phyloP scores from a whole-genome alignment of 352 stramenopile genomes.

The Pythium pyrilobum region DNA sequence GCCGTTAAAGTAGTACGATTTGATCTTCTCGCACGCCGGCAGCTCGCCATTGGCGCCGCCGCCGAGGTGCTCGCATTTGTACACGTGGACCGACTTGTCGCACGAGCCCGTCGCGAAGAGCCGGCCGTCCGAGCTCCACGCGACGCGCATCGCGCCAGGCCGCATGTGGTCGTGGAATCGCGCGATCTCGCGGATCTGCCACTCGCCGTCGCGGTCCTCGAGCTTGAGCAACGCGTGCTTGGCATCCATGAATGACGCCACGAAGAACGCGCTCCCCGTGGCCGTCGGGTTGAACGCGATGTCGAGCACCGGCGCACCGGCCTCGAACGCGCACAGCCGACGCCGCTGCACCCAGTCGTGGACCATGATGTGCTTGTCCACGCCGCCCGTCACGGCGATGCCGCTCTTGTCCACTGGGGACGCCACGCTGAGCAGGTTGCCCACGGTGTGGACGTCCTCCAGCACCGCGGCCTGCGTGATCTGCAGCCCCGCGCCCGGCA shows the following conservation, averaged over 20 bases:
- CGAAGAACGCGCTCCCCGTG: slow-evolving; percentile 41
- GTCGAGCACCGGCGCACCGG: slow-evolving; percentile 45
- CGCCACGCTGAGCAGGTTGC: slow-evolving; percentile 66
- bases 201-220: slow-evolving; percentile 23
- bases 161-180: slow-evolving; percentile 70
- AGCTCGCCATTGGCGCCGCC: not conserved
- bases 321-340: slow-evolving; percentile 34
- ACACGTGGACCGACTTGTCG: slow-evolving; percentile 74
- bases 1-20: slow-evolving; percentile 85
- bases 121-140: slow-evolving; percentile 46
- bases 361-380: slow-evolving; percentile 66
- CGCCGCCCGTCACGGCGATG: slow-evolving; percentile 58
- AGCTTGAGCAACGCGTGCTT: slow-evolving; percentile 57
- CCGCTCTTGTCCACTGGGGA: slow-evolving; percentile 26
- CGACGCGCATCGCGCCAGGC: slow-evolving; percentile 57
- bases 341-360: slow-evolving; percentile 54
- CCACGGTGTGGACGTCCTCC: slow-evolving; percentile 51
- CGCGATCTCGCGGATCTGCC: slow-evolving; percentile 33
- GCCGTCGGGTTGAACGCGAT: slow-evolving; percentile 53
- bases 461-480: slow-evolving; percentile 26
- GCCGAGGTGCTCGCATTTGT: slow-evolving; percentile 31
- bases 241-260: slow-evolving; percentile 69
- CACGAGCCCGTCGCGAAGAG: slow-evolving; percentile 70
- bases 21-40: slow-evolving; percentile 47
- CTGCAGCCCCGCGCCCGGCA: slow-evolving; percentile 34